Conservation (phyloP, 139 green algal genomes). For the Tetradesmus lagerheimii region DNA sequence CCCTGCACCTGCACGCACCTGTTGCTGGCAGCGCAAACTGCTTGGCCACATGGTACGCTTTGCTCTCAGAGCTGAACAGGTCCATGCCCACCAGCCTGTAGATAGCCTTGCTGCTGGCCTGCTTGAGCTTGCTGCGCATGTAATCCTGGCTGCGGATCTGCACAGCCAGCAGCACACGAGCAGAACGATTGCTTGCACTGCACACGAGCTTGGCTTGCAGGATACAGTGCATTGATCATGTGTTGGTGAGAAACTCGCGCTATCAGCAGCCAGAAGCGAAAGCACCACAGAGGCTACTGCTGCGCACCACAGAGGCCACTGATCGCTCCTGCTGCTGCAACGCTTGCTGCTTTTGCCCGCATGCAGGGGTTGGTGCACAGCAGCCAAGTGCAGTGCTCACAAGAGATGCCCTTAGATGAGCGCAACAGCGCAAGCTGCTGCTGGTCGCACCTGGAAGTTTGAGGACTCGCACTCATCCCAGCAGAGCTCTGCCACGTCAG, state of each 20-base stretch:
- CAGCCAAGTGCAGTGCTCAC: too few relatives aligned
- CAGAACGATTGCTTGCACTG: background rate
- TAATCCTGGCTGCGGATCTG: constrained; percentile 77
- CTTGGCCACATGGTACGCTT: constrained; percentile 80
- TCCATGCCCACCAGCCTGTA: constrained; percentile 84
- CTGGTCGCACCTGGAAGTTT: background rate
- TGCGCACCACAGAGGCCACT: too few relatives aligned
- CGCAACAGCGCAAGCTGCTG: background rate
- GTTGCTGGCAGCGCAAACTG: constrained; percentile 72
- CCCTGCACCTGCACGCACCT: background rate
- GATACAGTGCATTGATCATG: too few relatives aligned
- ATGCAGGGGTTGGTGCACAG: too few relatives aligned
- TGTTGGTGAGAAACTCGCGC: too few relatives aligned
- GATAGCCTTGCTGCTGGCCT: constrained; percentile 60
- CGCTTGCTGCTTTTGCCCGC: too few relatives aligned
- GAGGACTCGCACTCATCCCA: constrained; percentile 38
- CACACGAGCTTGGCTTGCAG: too few relatives aligned
- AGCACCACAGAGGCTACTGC: too few relatives aligned
- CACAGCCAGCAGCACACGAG: constrained; percentile 37
- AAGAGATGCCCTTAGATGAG: too few relatives aligned
- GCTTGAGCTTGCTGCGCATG: constrained; percentile 70
- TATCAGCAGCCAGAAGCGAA: background rate
- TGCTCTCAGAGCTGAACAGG: constrained; percentile 79
- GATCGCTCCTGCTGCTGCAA: too few relatives aligned
- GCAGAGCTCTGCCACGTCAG: background rate